A percentile compares a stretch with the other conserved stretches of the same genome.
Evolutionary conservation across 495 filamentous ascomycete species (phyloP).

Genomic region (Aspergillus ellipticus): DNA sequence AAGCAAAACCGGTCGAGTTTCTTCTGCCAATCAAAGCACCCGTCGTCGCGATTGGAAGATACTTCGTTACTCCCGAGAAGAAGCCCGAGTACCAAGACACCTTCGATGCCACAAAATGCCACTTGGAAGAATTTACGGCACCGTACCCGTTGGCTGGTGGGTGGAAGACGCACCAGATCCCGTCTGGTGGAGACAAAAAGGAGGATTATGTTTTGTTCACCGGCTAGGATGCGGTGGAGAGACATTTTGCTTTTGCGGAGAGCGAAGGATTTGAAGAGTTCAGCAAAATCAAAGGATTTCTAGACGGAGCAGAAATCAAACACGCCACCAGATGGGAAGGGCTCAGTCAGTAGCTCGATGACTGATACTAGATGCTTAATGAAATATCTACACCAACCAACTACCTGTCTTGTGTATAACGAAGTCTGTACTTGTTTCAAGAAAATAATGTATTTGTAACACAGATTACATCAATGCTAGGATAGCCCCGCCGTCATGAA

Average conservation of each 20-base stretch:
- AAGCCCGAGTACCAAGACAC: slow-evolving; percentile 36
- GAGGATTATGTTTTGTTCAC: slow-evolving; percentile 52
- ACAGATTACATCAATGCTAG: background rate
- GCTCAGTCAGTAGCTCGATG: background rate
- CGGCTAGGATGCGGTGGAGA: slow-evolving; percentile 47
- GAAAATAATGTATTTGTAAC: background rate
- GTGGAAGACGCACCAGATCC: slow-evolving; percentile 46
- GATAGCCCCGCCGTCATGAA: background rate
- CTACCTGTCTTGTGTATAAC: too few species aligned
- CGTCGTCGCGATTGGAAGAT: slow-evolving; percentile 39
- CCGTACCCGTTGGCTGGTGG: slow-evolving; percentile 37
- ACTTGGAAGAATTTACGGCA: slow-evolving; percentile 33
- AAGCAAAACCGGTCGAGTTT: slow-evolving; percentile 1
- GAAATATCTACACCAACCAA: too few species aligned
- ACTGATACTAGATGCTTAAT: too few species aligned
- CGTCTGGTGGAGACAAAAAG: slow-evolving; percentile 7
- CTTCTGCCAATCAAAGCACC: slow-evolving; percentile 36
- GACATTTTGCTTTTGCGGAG: slow-evolving; percentile 39
- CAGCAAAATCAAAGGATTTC: slow-evolving; percentile 20
- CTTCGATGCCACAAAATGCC: slow-evolving; percentile 29
- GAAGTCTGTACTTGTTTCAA: too few species aligned
- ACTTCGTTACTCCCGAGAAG: slow-evolving; percentile 38
- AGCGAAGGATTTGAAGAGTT: slow-evolving; percentile 37
- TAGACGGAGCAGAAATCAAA: slow-evolving; percentile 40
- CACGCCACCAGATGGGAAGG: slow-evolving; percentile 22